phyloP scores from a whole-genome alignment of 192 early-diverging fungal species.

The Podochytrium sp. region DNA sequence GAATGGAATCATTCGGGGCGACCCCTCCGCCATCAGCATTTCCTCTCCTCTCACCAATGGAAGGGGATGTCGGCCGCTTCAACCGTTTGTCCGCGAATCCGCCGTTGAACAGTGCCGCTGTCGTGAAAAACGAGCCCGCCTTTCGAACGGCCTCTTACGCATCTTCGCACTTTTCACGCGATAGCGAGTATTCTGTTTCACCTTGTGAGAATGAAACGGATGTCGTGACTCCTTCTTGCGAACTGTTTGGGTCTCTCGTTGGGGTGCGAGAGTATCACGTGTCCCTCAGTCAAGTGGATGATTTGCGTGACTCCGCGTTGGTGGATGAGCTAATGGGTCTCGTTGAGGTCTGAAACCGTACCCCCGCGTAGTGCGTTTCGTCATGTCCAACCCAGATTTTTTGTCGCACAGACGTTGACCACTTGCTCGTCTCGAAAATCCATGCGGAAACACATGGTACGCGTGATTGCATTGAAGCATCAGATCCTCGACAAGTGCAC shows the following conservation, averaged over 20 bases:
- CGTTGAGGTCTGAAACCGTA: neutral
- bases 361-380: too few species aligned
- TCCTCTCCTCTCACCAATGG: neutral
- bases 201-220: neutral
- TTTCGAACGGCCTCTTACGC: too few species aligned
- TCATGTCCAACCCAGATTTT: too few species aligned
- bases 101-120: too few species aligned
- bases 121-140: too few species aligned
- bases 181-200: neutral
- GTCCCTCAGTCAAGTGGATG: neutral
- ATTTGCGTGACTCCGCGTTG: neutral
- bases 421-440: neutral
- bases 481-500: neutral
- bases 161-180: neutral
- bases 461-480: slow-evolving; percentile 10
- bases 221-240: neutral
- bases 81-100: too few species aligned
- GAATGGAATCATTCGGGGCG: neutral
- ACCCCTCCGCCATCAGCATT: neutral
- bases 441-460: neutral
- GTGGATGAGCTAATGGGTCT: neutral
- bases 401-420: neutral
- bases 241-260: neutral
- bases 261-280: neutral
- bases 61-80: too few species aligned